Conservation (phyloP, 2,329 filamentous ascomycete species). For the Sarocladium kiliense region DNA sequence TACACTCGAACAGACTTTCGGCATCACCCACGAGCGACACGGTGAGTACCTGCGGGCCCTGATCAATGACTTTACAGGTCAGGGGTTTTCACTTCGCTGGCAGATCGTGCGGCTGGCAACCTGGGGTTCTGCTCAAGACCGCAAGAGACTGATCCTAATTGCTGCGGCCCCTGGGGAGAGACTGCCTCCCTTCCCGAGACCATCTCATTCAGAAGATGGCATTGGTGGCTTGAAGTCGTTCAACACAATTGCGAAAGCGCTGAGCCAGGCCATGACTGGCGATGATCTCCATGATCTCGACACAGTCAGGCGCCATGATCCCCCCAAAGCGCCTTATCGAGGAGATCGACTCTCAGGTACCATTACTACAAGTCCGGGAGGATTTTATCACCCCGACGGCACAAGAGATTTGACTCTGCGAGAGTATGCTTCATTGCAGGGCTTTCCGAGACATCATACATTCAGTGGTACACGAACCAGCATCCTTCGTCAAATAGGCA, state of each 20-base stretch:
- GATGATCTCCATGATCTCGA: constrained; percentile 36
- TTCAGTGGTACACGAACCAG: constrained; percentile 42
- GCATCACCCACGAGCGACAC: constrained; percentile 52
- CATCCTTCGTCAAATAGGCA: constrained; percentile 65
- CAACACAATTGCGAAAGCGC: constrained; percentile 38
- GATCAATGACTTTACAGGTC: constrained; percentile 57
- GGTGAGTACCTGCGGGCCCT: constrained; percentile 52
- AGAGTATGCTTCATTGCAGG: constrained; percentile 65
- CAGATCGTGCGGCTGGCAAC: constrained; percentile 47
- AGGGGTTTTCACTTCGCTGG: constrained; percentile 69
- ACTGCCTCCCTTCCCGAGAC: constrained; percentile 59
- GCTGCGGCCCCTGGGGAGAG: constrained; percentile 63
- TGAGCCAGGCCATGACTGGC: constrained; percentile 25
- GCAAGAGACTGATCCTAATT: constrained; percentile 51
- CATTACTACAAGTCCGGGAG: constrained; percentile 60
- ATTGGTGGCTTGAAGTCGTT: constrained; percentile 29
- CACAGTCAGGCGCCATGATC: constrained; percentile 20
- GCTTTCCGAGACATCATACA: constrained; percentile 57
- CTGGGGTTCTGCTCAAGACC: constrained; percentile 45
- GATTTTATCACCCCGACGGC: constrained; percentile 62
- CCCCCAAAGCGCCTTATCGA: constrained; percentile 35
- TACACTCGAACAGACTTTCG: constrained; percentile 76
- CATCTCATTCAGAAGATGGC: constrained; percentile 50
- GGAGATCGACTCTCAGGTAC: constrained; percentile 45
- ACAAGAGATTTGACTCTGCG: constrained; percentile 57